These are phyloP conservation scores for Suhomyces atakaporum DNA, from an alignment of 1,139 yeast species.

Conservation along the genomic window DNA sequence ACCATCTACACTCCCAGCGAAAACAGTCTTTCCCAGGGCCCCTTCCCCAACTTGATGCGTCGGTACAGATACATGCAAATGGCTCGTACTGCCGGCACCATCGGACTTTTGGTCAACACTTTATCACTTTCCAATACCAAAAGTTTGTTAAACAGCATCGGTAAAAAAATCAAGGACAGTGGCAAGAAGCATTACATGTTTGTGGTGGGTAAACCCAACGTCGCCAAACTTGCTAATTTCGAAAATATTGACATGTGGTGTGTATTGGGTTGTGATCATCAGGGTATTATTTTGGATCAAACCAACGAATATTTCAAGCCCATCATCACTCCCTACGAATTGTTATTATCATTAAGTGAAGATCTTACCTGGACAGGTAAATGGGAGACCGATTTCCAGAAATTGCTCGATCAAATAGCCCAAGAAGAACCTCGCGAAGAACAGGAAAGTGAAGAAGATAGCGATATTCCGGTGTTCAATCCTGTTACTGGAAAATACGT, in stretches of 20 bases:
- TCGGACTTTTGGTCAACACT: conserved; percentile 90
- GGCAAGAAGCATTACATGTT: conserved; percentile 91
- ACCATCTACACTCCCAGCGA: conserved; percentile 48
- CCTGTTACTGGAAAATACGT: conserved; percentile 82
- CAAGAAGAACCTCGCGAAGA: conserved; percentile 22
- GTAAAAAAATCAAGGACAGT: conserved; percentile 61
- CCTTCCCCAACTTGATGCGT: conserved; percentile 76
- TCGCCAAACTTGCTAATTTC: conserved; percentile 93
- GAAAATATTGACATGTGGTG: conserved; percentile 94
- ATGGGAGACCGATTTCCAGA: conserved; percentile 82
- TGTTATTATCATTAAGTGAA: conserved; percentile 72
- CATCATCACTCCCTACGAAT: conserved; percentile 89
- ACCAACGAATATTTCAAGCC: conserved; percentile 83
- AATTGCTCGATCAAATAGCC: conserved; percentile 41
- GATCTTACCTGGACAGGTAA: conserved; percentile 88
- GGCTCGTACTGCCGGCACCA: conserved; percentile 87
- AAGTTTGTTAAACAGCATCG: conserved; percentile 59
- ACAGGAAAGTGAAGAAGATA: conserved; percentile 14
- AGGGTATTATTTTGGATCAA: conserved; percentile 84
- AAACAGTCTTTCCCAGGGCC: conserved; percentile 54
- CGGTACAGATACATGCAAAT: conserved; percentile 84
- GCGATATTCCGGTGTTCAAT: conserved; percentile 71
- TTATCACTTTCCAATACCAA: conserved; percentile 75
- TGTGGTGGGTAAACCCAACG: conserved; percentile 98
- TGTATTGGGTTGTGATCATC: conserved; percentile 89